Percentiles rank a stretch among this genome's conserved stretches.
Conservation (phyloP, 2,329 filamentous ascomycete species). For the Elsinoe ampelina region DNA sequence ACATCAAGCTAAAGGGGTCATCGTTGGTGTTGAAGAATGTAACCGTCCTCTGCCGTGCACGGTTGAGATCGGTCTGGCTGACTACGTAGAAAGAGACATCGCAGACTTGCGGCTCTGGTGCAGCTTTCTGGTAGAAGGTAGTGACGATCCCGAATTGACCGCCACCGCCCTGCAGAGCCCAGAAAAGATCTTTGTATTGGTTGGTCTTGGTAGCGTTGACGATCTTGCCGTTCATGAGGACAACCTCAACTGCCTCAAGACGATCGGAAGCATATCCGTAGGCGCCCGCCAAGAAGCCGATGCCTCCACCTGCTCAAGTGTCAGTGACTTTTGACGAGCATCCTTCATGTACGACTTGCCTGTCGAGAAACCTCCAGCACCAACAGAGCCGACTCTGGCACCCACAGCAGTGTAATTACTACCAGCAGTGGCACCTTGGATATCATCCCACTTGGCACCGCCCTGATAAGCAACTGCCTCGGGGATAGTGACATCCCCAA, state of each 20-base stretch:
- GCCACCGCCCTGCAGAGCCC: slow-evolving; percentile 44
- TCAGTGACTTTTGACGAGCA: neutral
- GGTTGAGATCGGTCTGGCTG: slow-evolving; percentile 9
- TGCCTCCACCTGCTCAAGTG: neutral
- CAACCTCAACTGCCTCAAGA: slow-evolving; percentile 32
- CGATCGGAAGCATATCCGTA: slow-evolving; percentile 16
- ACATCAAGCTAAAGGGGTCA: slow-evolving; percentile 16
- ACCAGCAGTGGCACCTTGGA: slow-evolving; percentile 10
- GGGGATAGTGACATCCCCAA: slow-evolving; percentile 3
- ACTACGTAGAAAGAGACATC: slow-evolving; percentile 15
- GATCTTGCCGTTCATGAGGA: slow-evolving; percentile 40
- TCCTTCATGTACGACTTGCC: neutral
- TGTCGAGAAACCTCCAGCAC: slow-evolving; percentile 15
- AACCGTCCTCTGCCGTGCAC: slow-evolving; percentile 13
- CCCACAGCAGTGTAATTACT: slow-evolving; percentile 15
- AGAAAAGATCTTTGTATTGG: slow-evolving; percentile 40
- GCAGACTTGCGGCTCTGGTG: slow-evolving; percentile 11
- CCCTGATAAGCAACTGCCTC: slow-evolving; percentile 15
- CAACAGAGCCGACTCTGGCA: slow-evolving; percentile 15
- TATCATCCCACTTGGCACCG: slow-evolving; percentile 15
- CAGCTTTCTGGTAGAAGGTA: slow-evolving; percentile 21
- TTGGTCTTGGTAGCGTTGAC: slow-evolving; percentile 35
- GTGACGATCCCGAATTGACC: slow-evolving; percentile 36
- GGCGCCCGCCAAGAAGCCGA: neutral
- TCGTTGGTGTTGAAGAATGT: slow-evolving; percentile 14